phyloP scores from a whole-genome alignment of 1,284 basidiomycete species.

The Microbotryum saponariae region DNA sequence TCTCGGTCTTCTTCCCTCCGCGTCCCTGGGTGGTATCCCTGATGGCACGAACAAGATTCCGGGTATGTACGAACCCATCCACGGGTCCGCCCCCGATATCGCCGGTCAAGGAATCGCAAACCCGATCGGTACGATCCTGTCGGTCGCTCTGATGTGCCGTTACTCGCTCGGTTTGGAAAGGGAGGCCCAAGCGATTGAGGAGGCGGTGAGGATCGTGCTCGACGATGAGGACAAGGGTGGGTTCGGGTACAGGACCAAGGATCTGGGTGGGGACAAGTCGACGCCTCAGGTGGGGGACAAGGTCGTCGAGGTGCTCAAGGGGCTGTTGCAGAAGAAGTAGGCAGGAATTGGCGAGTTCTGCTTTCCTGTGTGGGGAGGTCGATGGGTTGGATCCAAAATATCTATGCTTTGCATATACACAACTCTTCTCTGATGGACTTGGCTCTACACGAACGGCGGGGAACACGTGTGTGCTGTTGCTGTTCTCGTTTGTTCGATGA shows the following conservation, averaged over 20 bases:
- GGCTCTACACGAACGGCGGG: too few relatives aligned
- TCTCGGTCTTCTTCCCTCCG: slow-evolving; percentile 89
- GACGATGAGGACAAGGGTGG: slow-evolving; percentile 68
- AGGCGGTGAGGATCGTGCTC: slow-evolving; percentile 78
- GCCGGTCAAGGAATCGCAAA: slow-evolving; percentile 92
- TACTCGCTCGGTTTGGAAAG: slow-evolving; percentile 85
- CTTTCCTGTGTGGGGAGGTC: too few relatives aligned
- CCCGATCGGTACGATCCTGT: slow-evolving; percentile 94
- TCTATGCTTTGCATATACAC: too few relatives aligned
- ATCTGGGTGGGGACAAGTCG: slow-evolving; percentile 70
- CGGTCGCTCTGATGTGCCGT: slow-evolving; percentile 85
- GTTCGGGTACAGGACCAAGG: slow-evolving; percentile 70
- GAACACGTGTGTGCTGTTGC: too few relatives aligned
- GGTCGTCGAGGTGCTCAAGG: slow-evolving; percentile 68
- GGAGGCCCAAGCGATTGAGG: slow-evolving; percentile 76
- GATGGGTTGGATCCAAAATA: too few relatives aligned
- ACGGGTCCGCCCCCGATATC: slow-evolving; percentile 93
- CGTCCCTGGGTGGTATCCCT: slow-evolving; percentile 86
- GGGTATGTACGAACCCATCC: slow-evolving; percentile 94
- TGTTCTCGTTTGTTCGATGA: too few relatives aligned
- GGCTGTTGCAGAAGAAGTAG: slow-evolving; percentile 46
- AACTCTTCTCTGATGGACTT: too few relatives aligned
- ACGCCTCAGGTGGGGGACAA: slow-evolving; percentile 78
- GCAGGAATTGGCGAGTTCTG: neutral
- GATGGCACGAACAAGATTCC: slow-evolving; percentile 57